Evolutionary conservation across 1,284 basidiomycete species (phyloP).

Genomic region (Filobasidium uniguttulatum): DNA sequence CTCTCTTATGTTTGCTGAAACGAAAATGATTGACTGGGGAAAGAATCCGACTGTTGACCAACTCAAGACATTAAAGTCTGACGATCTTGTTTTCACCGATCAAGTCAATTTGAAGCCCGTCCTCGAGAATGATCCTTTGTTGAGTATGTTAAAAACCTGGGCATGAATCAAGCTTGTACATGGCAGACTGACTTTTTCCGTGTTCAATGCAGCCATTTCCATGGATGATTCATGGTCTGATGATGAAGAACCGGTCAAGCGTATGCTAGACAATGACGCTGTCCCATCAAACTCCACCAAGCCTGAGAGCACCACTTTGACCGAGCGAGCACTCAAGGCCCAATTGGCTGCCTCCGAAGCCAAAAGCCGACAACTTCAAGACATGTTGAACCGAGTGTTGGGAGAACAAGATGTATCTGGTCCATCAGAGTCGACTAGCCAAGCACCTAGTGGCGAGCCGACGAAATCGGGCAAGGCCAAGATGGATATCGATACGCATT

Average conservation of each 20-base stretch:
- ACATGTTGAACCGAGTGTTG: slow-evolving; percentile 3
- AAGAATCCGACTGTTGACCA: slow-evolving; percentile 25
- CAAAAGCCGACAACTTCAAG: slow-evolving; percentile 23
- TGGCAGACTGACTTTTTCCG: background rate
- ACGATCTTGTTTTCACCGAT: slow-evolving; percentile 51
- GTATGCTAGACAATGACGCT: no score
- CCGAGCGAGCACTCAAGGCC: slow-evolving; percentile 37
- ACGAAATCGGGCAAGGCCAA: slow-evolving; percentile 19
- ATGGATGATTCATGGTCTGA: slow-evolving; percentile 60
- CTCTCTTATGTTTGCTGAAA: background rate
- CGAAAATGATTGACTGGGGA: background rate
- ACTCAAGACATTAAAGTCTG: slow-evolving; percentile 43
- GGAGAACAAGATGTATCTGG: slow-evolving; percentile 9
- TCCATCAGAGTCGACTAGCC: no score
- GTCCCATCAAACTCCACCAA: slow-evolving; percentile 15
- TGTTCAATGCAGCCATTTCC: slow-evolving; percentile 42
- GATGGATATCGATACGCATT: slow-evolving; percentile 56
- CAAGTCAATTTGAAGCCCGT: slow-evolving; percentile 68
- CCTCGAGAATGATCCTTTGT: slow-evolving; percentile 67
- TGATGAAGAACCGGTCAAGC: slow-evolving; percentile 38
- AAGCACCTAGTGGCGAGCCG: no score
- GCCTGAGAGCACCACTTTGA: slow-evolving; percentile 16
- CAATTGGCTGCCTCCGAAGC: slow-evolving; percentile 22
- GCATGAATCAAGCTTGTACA: background rate
- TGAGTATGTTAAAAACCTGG: slow-evolving; percentile 48